Percentiles rank a stretch among this genome's conserved stretches.
These are phyloP conservation scores for Tetradesmus lagerheimii DNA, from an alignment of 139 green algal genomes.

Conservation along the genomic window DNA sequence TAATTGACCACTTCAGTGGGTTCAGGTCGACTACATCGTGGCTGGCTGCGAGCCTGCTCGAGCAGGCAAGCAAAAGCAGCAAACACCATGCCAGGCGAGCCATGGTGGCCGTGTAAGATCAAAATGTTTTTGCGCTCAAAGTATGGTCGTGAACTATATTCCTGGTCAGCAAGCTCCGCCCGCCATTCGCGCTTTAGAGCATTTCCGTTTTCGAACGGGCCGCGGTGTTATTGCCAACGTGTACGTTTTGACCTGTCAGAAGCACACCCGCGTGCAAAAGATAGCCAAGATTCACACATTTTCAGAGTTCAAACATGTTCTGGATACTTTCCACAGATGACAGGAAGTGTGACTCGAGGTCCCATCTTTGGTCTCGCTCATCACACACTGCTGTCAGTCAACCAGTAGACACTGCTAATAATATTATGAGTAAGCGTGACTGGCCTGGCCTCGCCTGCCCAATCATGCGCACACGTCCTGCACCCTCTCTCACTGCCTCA, in stretches of 20 bases:
- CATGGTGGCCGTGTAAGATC: not conserved
- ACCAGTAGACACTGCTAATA: too few species aligned
- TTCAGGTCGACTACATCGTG: not conserved
- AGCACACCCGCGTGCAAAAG: too few species aligned
- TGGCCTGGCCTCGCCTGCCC: too few species aligned
- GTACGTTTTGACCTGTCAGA: conserved; percentile 2
- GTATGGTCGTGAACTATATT: not conserved
- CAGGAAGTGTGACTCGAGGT: not conserved
- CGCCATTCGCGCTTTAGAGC: not conserved
- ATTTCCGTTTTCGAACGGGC: not conserved
- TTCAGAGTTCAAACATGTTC: too few species aligned
- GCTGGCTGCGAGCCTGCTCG: not conserved
- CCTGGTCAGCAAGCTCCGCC: not conserved
- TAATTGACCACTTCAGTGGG: conserved; percentile 14
- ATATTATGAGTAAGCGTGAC: too few species aligned
- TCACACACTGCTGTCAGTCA: too few species aligned
- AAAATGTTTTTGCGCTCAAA: not conserved
- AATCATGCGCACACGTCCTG: too few species aligned
- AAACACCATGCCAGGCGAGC: not conserved
- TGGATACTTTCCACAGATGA: not conserved
- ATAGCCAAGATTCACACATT: not conserved
- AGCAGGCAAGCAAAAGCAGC: not conserved
- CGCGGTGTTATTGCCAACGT: not conserved
- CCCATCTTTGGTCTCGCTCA: too few species aligned
- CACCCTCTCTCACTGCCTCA: too few species aligned